Evolutionary conservation across 1,284 basidiomycete genomes (phyloP).

Genomic region (Anthracocystis setariae): DNA sequence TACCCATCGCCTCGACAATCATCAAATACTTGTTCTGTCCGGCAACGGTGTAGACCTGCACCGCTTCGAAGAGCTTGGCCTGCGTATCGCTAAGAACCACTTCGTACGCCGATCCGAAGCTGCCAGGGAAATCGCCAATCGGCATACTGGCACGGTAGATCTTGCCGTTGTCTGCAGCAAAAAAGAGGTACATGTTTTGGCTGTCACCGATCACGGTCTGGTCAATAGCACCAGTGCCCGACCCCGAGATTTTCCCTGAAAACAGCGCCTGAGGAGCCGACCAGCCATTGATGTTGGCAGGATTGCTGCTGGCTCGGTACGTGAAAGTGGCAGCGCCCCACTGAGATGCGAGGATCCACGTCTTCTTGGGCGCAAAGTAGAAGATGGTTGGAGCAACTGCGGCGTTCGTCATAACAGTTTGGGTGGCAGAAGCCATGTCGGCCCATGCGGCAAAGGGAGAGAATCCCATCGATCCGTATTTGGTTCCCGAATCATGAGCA

Average conservation of each 20-base stretch:
- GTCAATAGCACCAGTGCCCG: constrained; percentile 24
- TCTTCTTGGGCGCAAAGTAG: constrained; percentile 15
- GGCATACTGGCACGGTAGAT: constrained; percentile 33
- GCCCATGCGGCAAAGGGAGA: constrained; percentile 25
- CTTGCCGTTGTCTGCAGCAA: constrained; percentile 34
- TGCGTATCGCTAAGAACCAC: constrained; percentile 26
- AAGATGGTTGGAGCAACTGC: constrained; percentile 32
- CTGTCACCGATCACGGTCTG: constrained; percentile 36
- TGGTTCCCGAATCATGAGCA: constrained; percentile 13
- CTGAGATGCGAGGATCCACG: constrained; percentile 29
- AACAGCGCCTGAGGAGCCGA: constrained; percentile 19
- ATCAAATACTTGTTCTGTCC: constrained; percentile 39
- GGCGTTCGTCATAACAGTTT: constrained; percentile 12
- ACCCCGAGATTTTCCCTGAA: constrained; percentile 6
- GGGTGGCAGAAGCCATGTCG: constrained; percentile 29
- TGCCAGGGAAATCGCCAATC: constrained; percentile 23
- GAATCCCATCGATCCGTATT: constrained; percentile 39
- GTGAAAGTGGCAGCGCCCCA: constrained; percentile 16
- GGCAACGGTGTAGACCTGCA: constrained; percentile 33
- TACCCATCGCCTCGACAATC: constrained; percentile 31
- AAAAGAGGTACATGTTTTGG: constrained; percentile 29
- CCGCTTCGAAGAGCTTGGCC: constrained; percentile 24
- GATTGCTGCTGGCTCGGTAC: constrained; percentile 22
- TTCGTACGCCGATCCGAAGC: constrained; percentile 16
- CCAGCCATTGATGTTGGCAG: constrained; percentile 29